Evolutionary conservation across 1,284 basidiomycete species (phyloP), one percentile per base, ranked within the genome.

Genomic region (Cryptococcus amylolentus): DNA sequence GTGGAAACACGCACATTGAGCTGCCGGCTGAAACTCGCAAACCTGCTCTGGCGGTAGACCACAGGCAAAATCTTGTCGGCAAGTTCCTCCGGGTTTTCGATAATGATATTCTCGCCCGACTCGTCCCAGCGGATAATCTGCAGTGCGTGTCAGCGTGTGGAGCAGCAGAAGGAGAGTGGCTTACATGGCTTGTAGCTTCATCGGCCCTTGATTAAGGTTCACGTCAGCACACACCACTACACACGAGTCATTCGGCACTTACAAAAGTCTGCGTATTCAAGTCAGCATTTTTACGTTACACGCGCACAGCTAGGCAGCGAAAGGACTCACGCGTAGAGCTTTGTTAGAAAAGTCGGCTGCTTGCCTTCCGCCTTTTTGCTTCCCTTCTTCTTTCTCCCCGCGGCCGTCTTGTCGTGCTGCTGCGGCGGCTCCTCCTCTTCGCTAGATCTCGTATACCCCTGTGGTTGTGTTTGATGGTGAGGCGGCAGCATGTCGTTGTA

Each of bases 21-120:
- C 83, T 93, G 90, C 77, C 90, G 85, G 61, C 89, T 91, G 82
- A 93, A 93, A 81, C 87, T 89, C 44, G 91, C 91, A 77, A 93
- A 93, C 79, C 90, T 84, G 73, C 88, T 92, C 83, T 93, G 91
- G 69, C 90, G 86, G 77, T 92, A 92, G 53, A 93, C 87, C 68
- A 86, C 86, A 49, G 91, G 90, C 60, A 93, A 84, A 70, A 93
- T 88, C 76, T 92, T 89, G 53, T 90, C 83, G 2, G 89, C 89
- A 55, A 93, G 85, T 75, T 91, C 89, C 71, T 91, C 89, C 60
- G 90, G 90, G 31, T 87, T 82, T 71, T 92, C 90, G 57, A 93
- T 90, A 75, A 93, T 90, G 81, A 93, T 92, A 68, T 91, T 87
- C 73, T 91, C 88, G 59, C 90, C 91, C 14, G 85, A 84, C 14